Conservation (phyloP, 148 eudicot species). For the Camellia granthamiana region DNA sequence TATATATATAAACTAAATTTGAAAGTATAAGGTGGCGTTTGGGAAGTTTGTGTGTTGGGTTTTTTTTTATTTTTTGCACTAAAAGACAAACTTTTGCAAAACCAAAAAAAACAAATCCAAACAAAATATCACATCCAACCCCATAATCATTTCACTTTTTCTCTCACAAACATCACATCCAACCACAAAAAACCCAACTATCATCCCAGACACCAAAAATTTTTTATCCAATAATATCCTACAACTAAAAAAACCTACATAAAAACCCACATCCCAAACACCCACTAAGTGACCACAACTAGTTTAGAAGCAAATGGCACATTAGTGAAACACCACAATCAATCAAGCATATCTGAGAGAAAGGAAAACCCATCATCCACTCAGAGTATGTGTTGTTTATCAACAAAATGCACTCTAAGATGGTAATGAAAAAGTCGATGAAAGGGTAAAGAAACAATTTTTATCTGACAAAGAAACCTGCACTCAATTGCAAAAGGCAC, state of each 20-base stretch:
- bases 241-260: too few species aligned
- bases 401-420: not conserved
- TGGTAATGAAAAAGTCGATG: not conserved
- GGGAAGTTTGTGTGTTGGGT: too few species aligned
- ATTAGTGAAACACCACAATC: not conserved
- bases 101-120: too few species aligned
- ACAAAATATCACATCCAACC: too few species aligned
- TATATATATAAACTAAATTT: not conserved
- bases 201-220: too few species aligned
- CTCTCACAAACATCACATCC: too few species aligned
- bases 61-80: too few species aligned
- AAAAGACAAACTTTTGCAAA: too few species aligned
- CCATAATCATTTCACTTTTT: too few species aligned
- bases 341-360: not conserved
- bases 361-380: not conserved
- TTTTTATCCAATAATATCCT: too few species aligned
- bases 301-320: not conserved
- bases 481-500: conserved; percentile 7
- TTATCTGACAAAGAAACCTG: not conserved
- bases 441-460: not conserved
- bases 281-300: not conserved
- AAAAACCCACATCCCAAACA: too few species aligned
- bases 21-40: not conserved
- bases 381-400: not conserved
- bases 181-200: too few species aligned